Evolutionary conservation across 2,329 filamentous ascomycete genomes (phyloP).

Genomic region (Epichloe typhina): DNA sequence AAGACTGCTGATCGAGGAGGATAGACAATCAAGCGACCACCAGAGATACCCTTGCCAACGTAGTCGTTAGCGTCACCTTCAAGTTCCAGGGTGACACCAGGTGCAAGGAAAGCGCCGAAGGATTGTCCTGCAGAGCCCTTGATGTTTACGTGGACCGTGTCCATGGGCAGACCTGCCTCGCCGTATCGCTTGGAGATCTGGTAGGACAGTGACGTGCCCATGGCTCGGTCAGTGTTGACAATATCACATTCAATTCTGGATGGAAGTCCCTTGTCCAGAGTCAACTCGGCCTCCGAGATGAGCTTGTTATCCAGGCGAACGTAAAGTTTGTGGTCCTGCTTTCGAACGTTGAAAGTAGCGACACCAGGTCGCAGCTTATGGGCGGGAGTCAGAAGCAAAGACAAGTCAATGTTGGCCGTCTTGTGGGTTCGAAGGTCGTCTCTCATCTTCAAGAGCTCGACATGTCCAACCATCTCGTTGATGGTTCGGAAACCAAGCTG

Average conservation of each 20-base stretch:
- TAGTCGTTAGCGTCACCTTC: conserved; percentile 96
- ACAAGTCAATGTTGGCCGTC: conserved; percentile 86
- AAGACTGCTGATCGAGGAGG: conserved; percentile 81
- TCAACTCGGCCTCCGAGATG: conserved; percentile 87
- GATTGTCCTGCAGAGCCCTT: conserved; percentile 94
- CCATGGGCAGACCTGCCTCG: conserved; percentile 74
- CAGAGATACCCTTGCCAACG: conserved; percentile 89
- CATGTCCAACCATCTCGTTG: conserved; percentile 95
- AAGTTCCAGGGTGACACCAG: conserved; percentile 85
- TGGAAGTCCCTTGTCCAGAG: conserved; percentile 85
- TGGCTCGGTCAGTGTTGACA: conserved; percentile 88
- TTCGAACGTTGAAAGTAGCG: conserved; percentile 93
- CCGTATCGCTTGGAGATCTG: conserved; percentile 90
- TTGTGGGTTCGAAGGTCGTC: conserved; percentile 81
- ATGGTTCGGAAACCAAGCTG: conserved; percentile 88
- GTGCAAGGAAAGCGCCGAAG: conserved; percentile 86
- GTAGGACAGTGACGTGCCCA: conserved; percentile 90
- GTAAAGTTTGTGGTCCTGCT: conserved; percentile 91
- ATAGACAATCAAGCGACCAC: conserved; percentile 85
- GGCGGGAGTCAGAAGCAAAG: conserved; percentile 86
- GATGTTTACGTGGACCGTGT: conserved; percentile 93
- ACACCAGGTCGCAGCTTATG: conserved; percentile 90
- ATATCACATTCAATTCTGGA: conserved; percentile 92
- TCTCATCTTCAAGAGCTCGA: conserved; percentile 72
- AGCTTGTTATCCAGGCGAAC: conserved; percentile 93